Conservation (phyloP, 208 protist genomes). For the Herpetomonas samuelpessoai region DNA sequence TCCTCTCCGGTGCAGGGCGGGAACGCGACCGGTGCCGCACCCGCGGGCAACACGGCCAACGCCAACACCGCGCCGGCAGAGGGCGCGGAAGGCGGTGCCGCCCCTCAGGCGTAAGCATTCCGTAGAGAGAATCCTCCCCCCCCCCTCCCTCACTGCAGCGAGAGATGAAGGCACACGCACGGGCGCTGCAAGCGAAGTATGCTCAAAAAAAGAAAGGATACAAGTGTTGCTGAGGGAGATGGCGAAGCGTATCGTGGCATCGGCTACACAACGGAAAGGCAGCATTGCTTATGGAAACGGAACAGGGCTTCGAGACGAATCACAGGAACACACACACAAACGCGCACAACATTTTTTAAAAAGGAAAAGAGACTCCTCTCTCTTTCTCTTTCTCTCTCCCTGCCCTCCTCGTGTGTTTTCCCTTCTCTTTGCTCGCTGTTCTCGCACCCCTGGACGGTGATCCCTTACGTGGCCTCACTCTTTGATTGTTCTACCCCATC, state of each 20-base stretch:
- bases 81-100: not conserved
- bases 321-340: not conserved
- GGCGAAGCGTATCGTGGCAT: too few species aligned
- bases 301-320: too few species aligned
- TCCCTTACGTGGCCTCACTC: too few species aligned
- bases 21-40: conserved; percentile 7
- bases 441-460: too few species aligned
- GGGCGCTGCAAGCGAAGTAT: too few species aligned
- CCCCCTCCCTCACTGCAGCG: not conserved
- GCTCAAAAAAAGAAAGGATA: conserved; percentile 11
- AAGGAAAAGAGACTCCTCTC: not conserved
- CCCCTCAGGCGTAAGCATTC: conserved; percentile 3
- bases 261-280: too few species aligned
- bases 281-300: too few species aligned
- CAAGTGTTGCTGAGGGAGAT: too few species aligned
- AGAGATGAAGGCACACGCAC: conserved; percentile 11
- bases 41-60: conserved; percentile 11
- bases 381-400: not conserved
- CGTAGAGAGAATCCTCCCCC: not conserved
- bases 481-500: not conserved
- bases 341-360: not conserved
- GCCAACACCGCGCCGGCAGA: conserved; percentile 18
- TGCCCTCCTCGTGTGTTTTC: not conserved
- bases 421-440: not conserved
- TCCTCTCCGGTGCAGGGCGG: conserved; percentile 14